Base-by-base conservation (phyloP, 2,329 filamentous ascomycete genomes). In the Pleoardoris graminearum region DNA sequence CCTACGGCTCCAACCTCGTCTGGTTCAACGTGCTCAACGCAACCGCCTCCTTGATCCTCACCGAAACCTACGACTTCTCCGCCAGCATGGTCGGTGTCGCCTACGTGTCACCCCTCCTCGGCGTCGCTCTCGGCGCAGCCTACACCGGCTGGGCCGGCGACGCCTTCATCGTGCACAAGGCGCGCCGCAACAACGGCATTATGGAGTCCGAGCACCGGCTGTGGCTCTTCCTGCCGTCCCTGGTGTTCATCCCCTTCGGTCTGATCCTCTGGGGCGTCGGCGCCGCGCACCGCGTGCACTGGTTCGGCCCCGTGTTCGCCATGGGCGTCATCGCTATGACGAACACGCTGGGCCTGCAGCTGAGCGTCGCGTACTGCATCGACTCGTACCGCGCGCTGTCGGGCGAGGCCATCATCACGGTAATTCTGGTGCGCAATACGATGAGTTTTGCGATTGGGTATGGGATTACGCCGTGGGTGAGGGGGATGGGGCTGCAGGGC, bases 391-490 rank as follows among this genome's bases (percentile, higher is more conserved):
- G 76, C 29, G 78, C 77, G 7, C 59, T 81, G 4, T 73, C 73
- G 36, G 79, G 78, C 0, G 79, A 82, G 58, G 76, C 78, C 1
- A 76, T 81, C 51, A 75, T 80, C 7, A 77, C 78, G 3, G 77
- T 81, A 10, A 81, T 81, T 30, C 56, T 81, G 1, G 67, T 78
- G 11, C 66, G 79, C 8, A 81, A 81, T 54, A 80, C 77, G 1
- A 79, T 80, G 76, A 73, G 69, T 22, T 80, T 80, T 58, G 78
- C 77, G 5, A 72, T 81, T 25, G 72, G 74, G 23, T 83, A 84
- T 61, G 80, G 80, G 25, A 70, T 78, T 51, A 78, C 76, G 3
- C 76, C 76, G 1, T 79, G 77, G 76, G 60, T 79, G 8, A 68
- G 63, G 0, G 65, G 73, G 30, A 71, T 78, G 63, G 76, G 76